Evolutionary conservation across 228 moss, liverwort and hornwort species (phyloP).

Genomic region (Sphagnum magellanicum): DNA sequence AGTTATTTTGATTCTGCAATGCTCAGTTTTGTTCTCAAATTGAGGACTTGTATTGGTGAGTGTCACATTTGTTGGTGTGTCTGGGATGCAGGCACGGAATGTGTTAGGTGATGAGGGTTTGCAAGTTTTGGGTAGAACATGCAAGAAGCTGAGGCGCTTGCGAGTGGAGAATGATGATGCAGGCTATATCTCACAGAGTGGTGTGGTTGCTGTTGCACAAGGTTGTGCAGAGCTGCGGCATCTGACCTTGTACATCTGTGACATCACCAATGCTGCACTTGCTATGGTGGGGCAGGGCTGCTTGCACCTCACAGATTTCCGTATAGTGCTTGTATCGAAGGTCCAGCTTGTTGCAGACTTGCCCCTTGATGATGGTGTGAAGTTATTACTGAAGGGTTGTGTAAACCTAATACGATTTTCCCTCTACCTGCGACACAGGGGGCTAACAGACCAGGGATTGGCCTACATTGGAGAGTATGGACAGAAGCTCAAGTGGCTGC

Average conservation of each 20-base stretch:
- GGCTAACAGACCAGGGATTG: conserved; percentile 67
- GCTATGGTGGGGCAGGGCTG: conserved; percentile 71
- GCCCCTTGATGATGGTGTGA: conserved; percentile 82
- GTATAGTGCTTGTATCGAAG: conserved; percentile 46
- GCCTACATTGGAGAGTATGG: conserved; percentile 70
- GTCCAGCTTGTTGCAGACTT: conserved; percentile 27
- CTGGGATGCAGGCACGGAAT: conserved; percentile 47
- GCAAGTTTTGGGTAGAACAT: conserved; percentile 36
- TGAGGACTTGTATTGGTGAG: neutral
- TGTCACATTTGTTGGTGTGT: neutral
- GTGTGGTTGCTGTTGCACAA: conserved; percentile 65
- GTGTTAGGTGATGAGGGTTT: conserved; percentile 68
- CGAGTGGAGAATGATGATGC: conserved; percentile 59
- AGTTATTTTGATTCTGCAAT: neutral
- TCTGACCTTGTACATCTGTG: conserved; percentile 53
- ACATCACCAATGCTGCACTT: conserved; percentile 60
- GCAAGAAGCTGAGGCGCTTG: conserved; percentile 51
- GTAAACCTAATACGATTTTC: conserved; percentile 50
- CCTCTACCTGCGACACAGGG: conserved; percentile 71
- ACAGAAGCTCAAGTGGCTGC: conserved; percentile 62
- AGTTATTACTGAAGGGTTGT: conserved; percentile 64
- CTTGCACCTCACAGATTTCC: conserved; percentile 53
- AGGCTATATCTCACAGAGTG: conserved; percentile 59
- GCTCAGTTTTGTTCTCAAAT: neutral
- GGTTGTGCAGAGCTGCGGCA: conserved; percentile 62